A percentile compares a stretch with the other conserved stretches of the same genome.
phyloP scores from a whole-genome alignment of 176 grass and related monocot genomes.

The Ananas comosus region DNA sequence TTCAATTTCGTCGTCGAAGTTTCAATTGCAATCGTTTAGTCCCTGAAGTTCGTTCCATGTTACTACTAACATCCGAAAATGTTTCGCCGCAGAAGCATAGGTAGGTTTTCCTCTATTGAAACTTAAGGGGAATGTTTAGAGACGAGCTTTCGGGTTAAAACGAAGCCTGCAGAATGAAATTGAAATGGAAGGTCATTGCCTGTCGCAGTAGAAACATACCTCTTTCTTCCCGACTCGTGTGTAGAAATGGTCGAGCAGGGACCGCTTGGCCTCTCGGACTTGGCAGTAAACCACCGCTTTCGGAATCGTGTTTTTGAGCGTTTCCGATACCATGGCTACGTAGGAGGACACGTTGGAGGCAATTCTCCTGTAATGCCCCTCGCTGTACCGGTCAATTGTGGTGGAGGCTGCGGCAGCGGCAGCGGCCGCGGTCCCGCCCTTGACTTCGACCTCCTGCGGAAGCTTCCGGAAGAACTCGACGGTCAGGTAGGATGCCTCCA shows the following conservation, averaged over 20 bases:
- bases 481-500: conserved; percentile 60
- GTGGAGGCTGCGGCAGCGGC: conserved; percentile 11
- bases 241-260: conserved; percentile 53
- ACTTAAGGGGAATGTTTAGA: no score
- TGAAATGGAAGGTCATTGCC: background rate
- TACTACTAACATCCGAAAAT: no score
- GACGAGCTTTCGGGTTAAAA: no score
- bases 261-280: conserved; percentile 64
- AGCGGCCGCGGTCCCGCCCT: conserved; percentile 1
- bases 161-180: background rate
- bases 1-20: no score
- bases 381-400: conserved; percentile 40
- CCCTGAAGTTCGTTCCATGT: no score
- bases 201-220: conserved; percentile 17
- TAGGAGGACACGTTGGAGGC: conserved; percentile 56
- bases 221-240: conserved; percentile 48
- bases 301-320: conserved; percentile 44
- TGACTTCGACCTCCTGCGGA: conserved; percentile 42
- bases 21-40: no score
- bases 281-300: conserved; percentile 68
- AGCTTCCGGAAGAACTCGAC: conserved; percentile 70
- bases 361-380: conserved; percentile 65
- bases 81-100: no score
- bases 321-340: conserved; percentile 50
- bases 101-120: no score